Evolutionary conservation across 768 basidiomycete genomes (phyloP).

Genomic region (Suillus placidus): DNA sequence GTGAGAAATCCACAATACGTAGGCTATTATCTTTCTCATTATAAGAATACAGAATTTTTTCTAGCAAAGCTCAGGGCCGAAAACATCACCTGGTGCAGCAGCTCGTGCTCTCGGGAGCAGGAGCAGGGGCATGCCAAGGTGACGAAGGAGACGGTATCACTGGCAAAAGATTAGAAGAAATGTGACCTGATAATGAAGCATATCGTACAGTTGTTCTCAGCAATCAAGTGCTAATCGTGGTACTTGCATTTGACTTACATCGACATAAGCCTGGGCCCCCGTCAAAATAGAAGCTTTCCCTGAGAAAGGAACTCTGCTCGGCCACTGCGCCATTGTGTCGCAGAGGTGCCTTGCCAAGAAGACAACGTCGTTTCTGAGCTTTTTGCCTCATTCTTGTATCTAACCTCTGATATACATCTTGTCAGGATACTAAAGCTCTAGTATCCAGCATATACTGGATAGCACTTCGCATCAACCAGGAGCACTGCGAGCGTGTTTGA

Average conservation of each 20-base stretch:
- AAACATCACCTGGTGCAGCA: constrained; percentile 87
- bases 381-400: not conserved
- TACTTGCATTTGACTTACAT: not conserved
- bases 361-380: constrained; percentile 22
- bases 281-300: not conserved
- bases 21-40: constrained; percentile 4
- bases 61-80: constrained; percentile 79
- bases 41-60: constrained; percentile 10
- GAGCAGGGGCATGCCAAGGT: constrained; percentile 79
- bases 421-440: not conserved
- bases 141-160: constrained; percentile 39
- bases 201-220: constrained; percentile 24
- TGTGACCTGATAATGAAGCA: constrained; percentile 12
- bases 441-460: not conserved
- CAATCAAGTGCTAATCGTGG: constrained; percentile 7
- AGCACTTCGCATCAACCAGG: not conserved
- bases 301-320: not conserved
- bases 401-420: not conserved
- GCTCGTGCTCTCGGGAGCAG: constrained; percentile 84
- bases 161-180: constrained; percentile 17
- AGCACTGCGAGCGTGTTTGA: not conserved
- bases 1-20: constrained; percentile 90
- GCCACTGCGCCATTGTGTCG: constrained; percentile 28
- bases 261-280: not conserved
- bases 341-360: constrained; percentile 1